phyloP scores from a whole-genome alignment of 768 basidiomycete species.

The Symmetrospora coprosmae region DNA sequence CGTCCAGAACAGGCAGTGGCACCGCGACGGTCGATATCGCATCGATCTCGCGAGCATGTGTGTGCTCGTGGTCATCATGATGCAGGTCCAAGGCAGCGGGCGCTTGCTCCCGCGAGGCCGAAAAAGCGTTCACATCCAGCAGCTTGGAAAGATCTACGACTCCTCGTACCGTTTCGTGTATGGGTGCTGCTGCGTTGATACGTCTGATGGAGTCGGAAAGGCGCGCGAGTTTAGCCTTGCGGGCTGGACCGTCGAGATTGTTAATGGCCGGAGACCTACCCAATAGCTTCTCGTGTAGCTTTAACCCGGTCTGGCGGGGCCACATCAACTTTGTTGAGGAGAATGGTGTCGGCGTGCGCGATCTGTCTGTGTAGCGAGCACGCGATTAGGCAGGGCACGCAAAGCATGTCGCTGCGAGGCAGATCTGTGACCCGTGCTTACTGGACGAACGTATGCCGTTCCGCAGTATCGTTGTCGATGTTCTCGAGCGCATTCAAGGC shows the following conservation, averaged over 20 bases:
- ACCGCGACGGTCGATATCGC: conserved; percentile 69
- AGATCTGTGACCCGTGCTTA: conserved; percentile 34
- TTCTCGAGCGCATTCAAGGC: conserved; percentile 45
- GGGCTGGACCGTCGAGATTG: too few relatives aligned
- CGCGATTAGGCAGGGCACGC: too few relatives aligned
- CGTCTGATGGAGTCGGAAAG: conserved; percentile 24
- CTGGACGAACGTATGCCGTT: conserved; percentile 58
- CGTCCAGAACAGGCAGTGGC: conserved; percentile 49
- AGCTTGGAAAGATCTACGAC: conserved; percentile 61
- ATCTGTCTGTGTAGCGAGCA: too few relatives aligned
- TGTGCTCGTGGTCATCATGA: too few relatives aligned
- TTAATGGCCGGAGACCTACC: conserved; percentile 32
- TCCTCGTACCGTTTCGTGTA: conserved; percentile 57
- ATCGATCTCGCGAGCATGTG: too few relatives aligned
- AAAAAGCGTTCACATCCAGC: conserved; percentile 62
- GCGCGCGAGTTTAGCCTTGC: too few relatives aligned
- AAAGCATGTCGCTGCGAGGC: not conserved
- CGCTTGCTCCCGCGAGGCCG: not conserved
- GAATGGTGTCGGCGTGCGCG: conserved; percentile 74
- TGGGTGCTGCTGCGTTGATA: conserved; percentile 65
- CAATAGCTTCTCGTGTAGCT: conserved; percentile 49
- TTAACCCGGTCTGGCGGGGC: conserved; percentile 43
- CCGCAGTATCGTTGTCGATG: conserved; percentile 62
- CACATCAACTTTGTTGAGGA: conserved; percentile 84
- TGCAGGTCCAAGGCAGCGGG: too few relatives aligned